Base-by-base conservation (phyloP, 2,329 filamentous ascomycete species). In the Alternaria postmessia region DNA sequence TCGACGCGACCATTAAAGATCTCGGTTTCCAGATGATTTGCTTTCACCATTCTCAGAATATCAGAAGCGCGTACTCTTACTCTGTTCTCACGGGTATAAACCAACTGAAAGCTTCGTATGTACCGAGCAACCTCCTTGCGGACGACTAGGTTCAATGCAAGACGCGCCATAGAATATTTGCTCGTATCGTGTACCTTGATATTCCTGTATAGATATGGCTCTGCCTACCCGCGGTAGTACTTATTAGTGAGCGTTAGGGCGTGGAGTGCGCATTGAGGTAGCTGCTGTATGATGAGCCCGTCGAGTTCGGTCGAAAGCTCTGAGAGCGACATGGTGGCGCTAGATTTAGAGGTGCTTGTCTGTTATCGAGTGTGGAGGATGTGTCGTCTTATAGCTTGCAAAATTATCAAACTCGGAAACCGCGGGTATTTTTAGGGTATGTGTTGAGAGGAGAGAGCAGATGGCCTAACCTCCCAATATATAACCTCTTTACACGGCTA, bases 1-100 rank as follows among this genome's bases (percentile, higher is more conserved):
- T 16, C 32, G 1, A 36, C 0, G 11, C 32, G 14, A 36, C 7
- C 32, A 16, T 7, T 0, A 36, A 12, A 0, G 1, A 36, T 1
- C 2, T 7, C 32, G 1, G 14, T 7, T 3, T 36, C 6, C 4
- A 16, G 12, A 16, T 36, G 5, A 36, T 14, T 16, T 12, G 30
- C 30, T 11, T 32, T 32, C 30, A 12, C 11, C 11, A 12, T 0
- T 12, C 30, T 11, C 24, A 26, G 0, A 7, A 26, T 26, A 32
- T 9, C 30, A 32, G 0, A 12, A 32, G 30, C 11, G 30, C 9
- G 30, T 32, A 3, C 9, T 32, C 0, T 32, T 36, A 12, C 6
- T 0, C 32, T 36, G 3, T 14, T 36, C 3, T 14, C 12, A 36
- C 14, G 14, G 12, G 0, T 16, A 7, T 14, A 14, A 36, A 36